Evolutionary conservation across 306 rosid species (phyloP), one percentile per base, ranked within the genome.

Genomic region (Neltuma alba): DNA sequence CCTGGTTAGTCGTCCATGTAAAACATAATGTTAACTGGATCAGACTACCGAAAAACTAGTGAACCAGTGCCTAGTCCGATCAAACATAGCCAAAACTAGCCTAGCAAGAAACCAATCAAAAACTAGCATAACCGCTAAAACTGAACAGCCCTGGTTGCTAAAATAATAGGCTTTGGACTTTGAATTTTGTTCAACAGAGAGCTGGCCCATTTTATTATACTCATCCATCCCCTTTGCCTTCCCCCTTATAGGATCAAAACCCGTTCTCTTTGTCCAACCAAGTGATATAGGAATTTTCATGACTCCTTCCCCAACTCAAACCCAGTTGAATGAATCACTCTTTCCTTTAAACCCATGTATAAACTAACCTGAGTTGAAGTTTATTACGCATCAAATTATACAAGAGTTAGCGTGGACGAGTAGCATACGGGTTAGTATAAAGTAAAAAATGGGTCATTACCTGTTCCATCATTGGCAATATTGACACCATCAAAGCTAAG

Each of bases 401-500:
- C 45, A 85, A 21, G 45, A 60, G 30, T 48, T 8, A 33, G 55
- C 30, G 31, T 36, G 47, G 38, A 68, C 25, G 37, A 64, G 52
- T 23, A 33, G 23, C 75, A 74, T 33, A 67, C 20, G 34, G 23
- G 66, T 38, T 41, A 5, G 27, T 12, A 57, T 74, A 37, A 20
- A 57, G 47, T 68, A 37, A 70, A 38, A 76, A 62, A n/a, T 47
- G 16, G 55, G 41, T 48, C 41, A 63, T 72, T 79, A 88, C 97
- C 92, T 76, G 97, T 92, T 87, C 97, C 97, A 62, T 92, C 97
- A 77, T 92, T 92, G 64, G 97, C 95, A 86, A 92, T 90, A 76
- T 86, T 79, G 73, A 90, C 81, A 71, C 91, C 89, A 76, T 92
- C 97, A 82, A 92, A 92, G 87, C 94, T 87, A 75, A 92, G 91